Evolutionary conservation across 2,329 filamentous ascomycete species (phyloP), one percentile per base, ranked within the genome.

Genomic region (Ophiocordyceps polyrhachis-furcata): DNA sequence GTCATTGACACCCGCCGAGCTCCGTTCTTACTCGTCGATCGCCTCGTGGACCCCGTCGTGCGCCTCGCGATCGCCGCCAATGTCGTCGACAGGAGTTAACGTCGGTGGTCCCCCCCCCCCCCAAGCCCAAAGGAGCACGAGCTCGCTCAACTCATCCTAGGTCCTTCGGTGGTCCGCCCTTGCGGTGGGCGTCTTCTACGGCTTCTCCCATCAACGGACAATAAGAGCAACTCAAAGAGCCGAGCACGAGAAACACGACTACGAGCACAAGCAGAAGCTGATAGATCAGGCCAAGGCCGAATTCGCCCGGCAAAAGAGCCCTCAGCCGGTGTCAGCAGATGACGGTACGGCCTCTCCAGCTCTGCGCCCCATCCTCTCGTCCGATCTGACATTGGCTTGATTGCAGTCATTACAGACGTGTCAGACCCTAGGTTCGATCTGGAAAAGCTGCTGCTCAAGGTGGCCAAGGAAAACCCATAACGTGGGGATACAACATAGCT

Each of bases 111-210:
- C 38, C 5, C 9, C 23, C 25, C 19, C 23, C 42, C 23, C 20
- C 14, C 19, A 29, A 21, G n/a, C 21, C n/a, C 20, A n/a, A 11
- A 23, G 42, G 40, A 19, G 21, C 38, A 43, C 38, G 45, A 38
- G 49, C 55, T 60, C 57, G 61, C 57, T 56, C 50, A 53, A 46
- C 45, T 5, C 14, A 17, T 29, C 56, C 44, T 65, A 98, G 91
- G 89, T 98, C 66, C 77, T 96, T 66, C 88, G 91, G 69, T 98
- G 89, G 76, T 89, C 87, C 61, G 88, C 88, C 62, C 83, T 98
- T 54, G 83, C 80, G 60, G 73, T 86, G 59, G 91, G 91, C 63
- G 70, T 96, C 62, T 81, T 94, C 69, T 98, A 98, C 72, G 91
- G 91, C 64, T 79, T 94, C 71, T 84, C 81, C 67, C 89, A 94